These are phyloP conservation scores for Cercospora sojina DNA, from an alignment of 2,329 filamentous ascomycete genomes.

Conservation along the genomic window DNA sequence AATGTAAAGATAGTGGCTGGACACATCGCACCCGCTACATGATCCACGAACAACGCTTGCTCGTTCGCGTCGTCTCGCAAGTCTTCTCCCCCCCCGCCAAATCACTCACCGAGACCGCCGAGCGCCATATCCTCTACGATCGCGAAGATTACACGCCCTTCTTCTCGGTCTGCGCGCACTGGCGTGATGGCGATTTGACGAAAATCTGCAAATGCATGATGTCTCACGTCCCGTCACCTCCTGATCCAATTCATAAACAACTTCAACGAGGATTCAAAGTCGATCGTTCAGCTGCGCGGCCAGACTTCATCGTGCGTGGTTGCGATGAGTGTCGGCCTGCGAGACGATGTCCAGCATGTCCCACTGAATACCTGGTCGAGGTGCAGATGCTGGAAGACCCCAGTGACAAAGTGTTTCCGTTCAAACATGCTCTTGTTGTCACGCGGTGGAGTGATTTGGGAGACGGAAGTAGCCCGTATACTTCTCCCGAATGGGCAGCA, in stretches of 20 bases:
- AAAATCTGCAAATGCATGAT: constrained; percentile 61
- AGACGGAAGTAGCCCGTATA: constrained; percentile 51
- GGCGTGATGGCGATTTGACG: constrained; percentile 61
- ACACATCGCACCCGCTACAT: constrained; percentile 56
- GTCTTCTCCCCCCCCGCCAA: constrained; percentile 51
- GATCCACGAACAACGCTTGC: constrained; percentile 53
- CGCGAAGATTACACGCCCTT: constrained; percentile 62
- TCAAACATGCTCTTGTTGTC: constrained; percentile 61
- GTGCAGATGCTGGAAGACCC: constrained; percentile 58
- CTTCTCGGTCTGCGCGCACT: constrained; percentile 63
- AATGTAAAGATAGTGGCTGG: constrained; percentile 53
- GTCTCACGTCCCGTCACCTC: constrained; percentile 54
- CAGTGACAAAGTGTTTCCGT: constrained; percentile 45
- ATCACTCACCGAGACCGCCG: constrained; percentile 51
- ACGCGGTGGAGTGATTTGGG: constrained; percentile 64
- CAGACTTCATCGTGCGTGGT: constrained; percentile 50
- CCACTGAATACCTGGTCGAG: constrained; percentile 62
- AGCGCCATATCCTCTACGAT: constrained; percentile 59
- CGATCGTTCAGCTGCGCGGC: constrained; percentile 36
- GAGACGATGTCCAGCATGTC: constrained; percentile 61
- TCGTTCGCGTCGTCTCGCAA: constrained; percentile 59
- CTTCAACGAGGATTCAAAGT: constrained; percentile 42
- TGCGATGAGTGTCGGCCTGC: constrained; percentile 59
- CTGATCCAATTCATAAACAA: constrained; percentile 46
- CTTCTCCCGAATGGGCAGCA: constrained; percentile 57